Percentiles rank a stretch among this genome's conserved stretches.
Conservation (phyloP, 805 yeast species). For the Candida tallmaniae region DNA sequence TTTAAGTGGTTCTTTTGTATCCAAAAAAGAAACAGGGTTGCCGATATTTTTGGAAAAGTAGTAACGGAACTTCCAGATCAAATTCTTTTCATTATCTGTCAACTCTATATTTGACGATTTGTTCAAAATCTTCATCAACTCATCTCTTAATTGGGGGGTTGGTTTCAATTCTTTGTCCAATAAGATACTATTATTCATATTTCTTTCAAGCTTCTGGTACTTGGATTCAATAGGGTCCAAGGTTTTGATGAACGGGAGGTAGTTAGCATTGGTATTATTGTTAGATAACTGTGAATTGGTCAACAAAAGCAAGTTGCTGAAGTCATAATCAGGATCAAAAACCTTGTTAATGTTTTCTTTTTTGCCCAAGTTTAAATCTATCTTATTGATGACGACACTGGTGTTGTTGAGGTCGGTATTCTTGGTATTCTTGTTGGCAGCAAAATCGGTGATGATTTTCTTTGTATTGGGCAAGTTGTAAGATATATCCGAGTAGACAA, state of each 20-base stretch:
- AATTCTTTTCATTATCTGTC: conserved; percentile 75
- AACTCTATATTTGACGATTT: conserved; percentile 84
- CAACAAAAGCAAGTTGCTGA: conserved; percentile 3
- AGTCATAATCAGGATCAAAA: conserved; percentile 41
- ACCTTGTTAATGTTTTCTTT: conserved; percentile 20
- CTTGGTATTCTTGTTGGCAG: not conserved
- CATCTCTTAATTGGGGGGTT: conserved; percentile 74
- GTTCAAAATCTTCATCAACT: conserved; percentile 59
- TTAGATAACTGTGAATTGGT: conserved; percentile 3
- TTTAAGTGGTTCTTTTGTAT: conserved; percentile 8
- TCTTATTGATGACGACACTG: conserved; percentile 28
- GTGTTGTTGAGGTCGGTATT: conserved; percentile 4
- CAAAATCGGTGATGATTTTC: conserved; percentile 2
- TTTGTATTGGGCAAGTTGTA: conserved; percentile 8
- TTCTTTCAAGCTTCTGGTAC: conserved; percentile 76
- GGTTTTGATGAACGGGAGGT: conserved; percentile 1
- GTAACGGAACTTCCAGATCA: conserved; percentile 89
- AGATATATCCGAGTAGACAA: conserved; percentile 34
- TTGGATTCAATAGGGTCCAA: conserved; percentile 84
- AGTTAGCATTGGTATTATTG: not conserved
- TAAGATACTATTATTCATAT: conserved; percentile 66
- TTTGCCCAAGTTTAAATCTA: conserved; percentile 25
- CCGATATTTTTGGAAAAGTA: conserved; percentile 43
- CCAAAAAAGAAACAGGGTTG: conserved; percentile 5
- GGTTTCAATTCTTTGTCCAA: conserved; percentile 87